phyloP scores from a whole-genome alignment of 495 filamentous ascomycete genomes.

The Penicillium desertorum region DNA sequence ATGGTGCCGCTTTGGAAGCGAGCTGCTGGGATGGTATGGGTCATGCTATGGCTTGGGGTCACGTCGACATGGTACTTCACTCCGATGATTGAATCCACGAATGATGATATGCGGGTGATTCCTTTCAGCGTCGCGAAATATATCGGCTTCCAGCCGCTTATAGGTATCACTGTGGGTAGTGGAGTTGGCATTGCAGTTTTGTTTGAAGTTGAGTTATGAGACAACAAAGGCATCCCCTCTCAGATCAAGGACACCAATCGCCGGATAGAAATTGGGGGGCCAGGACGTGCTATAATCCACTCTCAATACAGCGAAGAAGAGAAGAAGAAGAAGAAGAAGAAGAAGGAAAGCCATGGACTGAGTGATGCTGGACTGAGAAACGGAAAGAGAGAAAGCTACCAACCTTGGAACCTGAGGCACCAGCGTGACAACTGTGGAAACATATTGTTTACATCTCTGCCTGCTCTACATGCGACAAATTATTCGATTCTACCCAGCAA shows the following conservation, averaged over 20 bases:
- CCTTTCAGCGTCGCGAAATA: constrained; percentile 8
- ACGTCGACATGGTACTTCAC: constrained; percentile 22
- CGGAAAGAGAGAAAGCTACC: no score
- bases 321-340: no score
- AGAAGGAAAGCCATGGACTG: no score
- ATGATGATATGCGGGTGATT: constrained; percentile 14
- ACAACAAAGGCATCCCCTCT: not conserved
- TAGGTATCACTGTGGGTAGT: not conserved
- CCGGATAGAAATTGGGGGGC: not conserved
- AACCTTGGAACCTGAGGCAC: no score
- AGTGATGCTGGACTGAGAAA: no score
- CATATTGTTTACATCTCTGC: no score
- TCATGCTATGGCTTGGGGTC: constrained; percentile 16
- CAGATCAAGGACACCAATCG: not conserved
- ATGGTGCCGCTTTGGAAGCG: constrained; percentile 5
- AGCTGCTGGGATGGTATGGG: constrained; percentile 11
- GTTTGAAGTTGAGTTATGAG: constrained; percentile 6
- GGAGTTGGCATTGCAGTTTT: not conserved
- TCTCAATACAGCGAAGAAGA: no score
- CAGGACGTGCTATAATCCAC: no score
- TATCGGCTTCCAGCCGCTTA: constrained; percentile 4
- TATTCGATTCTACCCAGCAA: not conserved
- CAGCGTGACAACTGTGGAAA: no score
- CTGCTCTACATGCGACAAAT: not conserved
- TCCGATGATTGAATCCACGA: constrained; percentile 19